Conservation (phyloP, 495 filamentous ascomycete genomes). For the Penicillium bialowiezense region DNA sequence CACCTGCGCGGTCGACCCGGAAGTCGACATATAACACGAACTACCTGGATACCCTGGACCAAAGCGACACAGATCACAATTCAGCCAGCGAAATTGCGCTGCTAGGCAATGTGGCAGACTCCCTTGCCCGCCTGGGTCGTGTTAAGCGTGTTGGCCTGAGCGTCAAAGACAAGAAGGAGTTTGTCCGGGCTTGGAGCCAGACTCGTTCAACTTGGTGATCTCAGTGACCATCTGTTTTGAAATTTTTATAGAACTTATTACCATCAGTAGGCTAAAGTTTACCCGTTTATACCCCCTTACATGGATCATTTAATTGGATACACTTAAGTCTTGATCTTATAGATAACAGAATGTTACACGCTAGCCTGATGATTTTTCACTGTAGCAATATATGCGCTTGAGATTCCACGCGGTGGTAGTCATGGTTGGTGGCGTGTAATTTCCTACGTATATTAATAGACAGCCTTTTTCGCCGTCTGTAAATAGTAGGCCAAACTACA, state of each 20-base stretch:
- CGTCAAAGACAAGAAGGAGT: slow-evolving; percentile 75
- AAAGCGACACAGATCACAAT: slow-evolving; percentile 35
- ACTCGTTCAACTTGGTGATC: slow-evolving; percentile 36
- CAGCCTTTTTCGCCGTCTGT: too few species aligned
- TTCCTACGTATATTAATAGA: too few species aligned
- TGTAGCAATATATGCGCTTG: too few species aligned
- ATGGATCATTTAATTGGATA: slow-evolving; percentile 27
- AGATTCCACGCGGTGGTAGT: too few species aligned
- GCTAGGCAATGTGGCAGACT: slow-evolving; percentile 74
- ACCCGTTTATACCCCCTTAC: background rate
- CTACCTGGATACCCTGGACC: slow-evolving; percentile 45
- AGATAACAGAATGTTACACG: too few species aligned
- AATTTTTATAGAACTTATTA: background rate
- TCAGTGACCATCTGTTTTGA: background rate
- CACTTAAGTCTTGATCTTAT: too few species aligned
- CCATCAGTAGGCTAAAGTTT: background rate
- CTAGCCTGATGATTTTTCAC: too few species aligned
- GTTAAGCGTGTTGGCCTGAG: slow-evolving; percentile 89
- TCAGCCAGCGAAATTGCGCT: slow-evolving; percentile 58
- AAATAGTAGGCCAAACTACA: too few species aligned
- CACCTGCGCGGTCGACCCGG: slow-evolving; percentile 11
- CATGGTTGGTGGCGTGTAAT: too few species aligned
- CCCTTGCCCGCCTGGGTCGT: slow-evolving; percentile 81
- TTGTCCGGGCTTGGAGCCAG: slow-evolving; percentile 62
- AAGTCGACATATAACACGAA: slow-evolving; percentile 47